phyloP scores from a whole-genome alignment of 2,329 filamentous ascomycete genomes.

The Nemania sp. region DNA sequence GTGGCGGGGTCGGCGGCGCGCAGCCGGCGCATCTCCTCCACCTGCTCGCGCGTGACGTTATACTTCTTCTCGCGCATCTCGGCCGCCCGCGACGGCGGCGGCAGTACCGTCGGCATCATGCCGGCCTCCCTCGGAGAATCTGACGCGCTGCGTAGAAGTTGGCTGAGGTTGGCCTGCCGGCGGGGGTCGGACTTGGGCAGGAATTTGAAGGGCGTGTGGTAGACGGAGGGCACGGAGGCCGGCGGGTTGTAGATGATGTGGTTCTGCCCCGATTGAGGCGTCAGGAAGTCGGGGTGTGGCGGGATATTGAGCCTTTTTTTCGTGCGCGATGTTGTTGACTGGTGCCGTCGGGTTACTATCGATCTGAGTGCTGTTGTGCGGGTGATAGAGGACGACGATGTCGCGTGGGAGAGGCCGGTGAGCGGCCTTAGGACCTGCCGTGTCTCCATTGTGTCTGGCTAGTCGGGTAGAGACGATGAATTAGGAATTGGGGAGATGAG shows the following conservation, averaged over 20 bases:
- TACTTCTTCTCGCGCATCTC: constrained; percentile 51
- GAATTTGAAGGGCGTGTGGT: constrained; percentile 75
- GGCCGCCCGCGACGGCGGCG: constrained; percentile 40
- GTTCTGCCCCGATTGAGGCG: constrained; percentile 45
- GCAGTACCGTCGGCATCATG: constrained; percentile 44
- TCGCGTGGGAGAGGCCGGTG: constrained; percentile 29
- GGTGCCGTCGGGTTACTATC: constrained; percentile 56
- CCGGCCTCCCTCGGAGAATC: too few species aligned
- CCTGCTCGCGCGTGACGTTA: constrained; percentile 66
- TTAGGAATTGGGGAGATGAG: neutral
- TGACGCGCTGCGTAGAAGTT: constrained; percentile 54
- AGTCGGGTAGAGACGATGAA: constrained; percentile 5
- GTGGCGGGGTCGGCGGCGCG: constrained; percentile 63
- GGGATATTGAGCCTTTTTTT: constrained; percentile 69
- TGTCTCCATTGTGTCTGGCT: constrained; percentile 45
- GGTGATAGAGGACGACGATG: constrained; percentile 7
- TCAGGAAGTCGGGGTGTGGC: constrained; percentile 70
- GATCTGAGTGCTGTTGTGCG: constrained; percentile 24
- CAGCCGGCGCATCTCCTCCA: constrained; percentile 70
- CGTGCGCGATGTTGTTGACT: constrained; percentile 64
- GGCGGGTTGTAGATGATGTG: constrained; percentile 70
- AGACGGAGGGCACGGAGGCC: constrained; percentile 66
- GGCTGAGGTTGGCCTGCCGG: constrained; percentile 61
- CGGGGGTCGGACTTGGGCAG: constrained; percentile 69
- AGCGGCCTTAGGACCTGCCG: constrained; percentile 45